Base-by-base conservation (phyloP, 2,329 filamentous ascomycete species). In the Diaporthe aspalathi region DNA sequence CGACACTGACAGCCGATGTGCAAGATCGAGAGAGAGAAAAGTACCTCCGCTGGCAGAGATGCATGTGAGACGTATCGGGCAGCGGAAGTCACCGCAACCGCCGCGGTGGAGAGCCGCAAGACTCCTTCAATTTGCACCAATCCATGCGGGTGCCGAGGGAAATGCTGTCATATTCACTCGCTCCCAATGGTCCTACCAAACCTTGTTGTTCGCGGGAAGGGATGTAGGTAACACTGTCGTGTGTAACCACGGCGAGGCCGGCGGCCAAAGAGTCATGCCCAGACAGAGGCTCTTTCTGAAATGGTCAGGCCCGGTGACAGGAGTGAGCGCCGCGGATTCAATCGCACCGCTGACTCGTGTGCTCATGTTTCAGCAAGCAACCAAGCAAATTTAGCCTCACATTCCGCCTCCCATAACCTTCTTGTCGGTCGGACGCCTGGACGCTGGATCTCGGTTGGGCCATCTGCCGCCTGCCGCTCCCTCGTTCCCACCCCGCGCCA, bases 231-330 rank as follows among this genome's bases (percentile, higher is more conserved):
- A 29, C 45, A 65, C 45, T 50, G 60, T 50, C 60, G 45, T 50
- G 38, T 65, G 60, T 65, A 38, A 50, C 45, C 60, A 65, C 60
- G 60, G 60, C 60, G 45, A 65, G 60, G 60, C 60, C 60, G 60
- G 60, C 60, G 60, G 60, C 60, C 60, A 35, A 50, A 65, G 60
- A 65, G 60, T 65, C 60, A 65, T 65, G 60, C 45, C 60, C 45
- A 65, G 60, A 65, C 60, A 65, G 60, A 65, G 60, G 60, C 45
- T 65, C 60, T 65, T 35, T 49, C 45, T 65, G 60, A 38, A 50
- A 50, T 29, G 43, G 60, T 38, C 60, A 49, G 27, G 60, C 27
- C 60, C 60, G 35, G 27, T 49, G 43, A 45, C 24, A 24, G 16
- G 56, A 29, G 43, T 65, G 22, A 24, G 60, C n/a, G 38, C n/a